These are phyloP conservation scores for Didymosphaeria variabile DNA, from an alignment of 2,329 filamentous ascomycete species.

Conservation along the genomic window DNA sequence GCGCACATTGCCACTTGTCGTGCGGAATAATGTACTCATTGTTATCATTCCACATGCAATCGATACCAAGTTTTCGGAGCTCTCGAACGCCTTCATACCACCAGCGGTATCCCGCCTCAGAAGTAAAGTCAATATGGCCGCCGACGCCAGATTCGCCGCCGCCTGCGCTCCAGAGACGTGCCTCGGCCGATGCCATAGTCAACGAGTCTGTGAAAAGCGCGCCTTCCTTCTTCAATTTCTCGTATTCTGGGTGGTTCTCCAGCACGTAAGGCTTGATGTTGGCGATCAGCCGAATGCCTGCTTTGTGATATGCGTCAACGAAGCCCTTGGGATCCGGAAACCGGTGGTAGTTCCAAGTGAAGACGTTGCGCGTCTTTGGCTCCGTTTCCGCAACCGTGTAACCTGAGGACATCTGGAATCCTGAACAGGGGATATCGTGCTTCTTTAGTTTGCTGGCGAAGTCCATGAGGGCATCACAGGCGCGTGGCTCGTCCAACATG, in stretches of 20 bases:
- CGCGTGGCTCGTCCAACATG: constrained; percentile 65
- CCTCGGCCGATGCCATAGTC: constrained; percentile 60
- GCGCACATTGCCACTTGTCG: constrained; percentile 71
- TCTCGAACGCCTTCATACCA: constrained; percentile 74
- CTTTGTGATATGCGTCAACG: constrained; percentile 67
- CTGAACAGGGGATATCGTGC: constrained; percentile 74
- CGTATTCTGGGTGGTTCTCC: constrained; percentile 71
- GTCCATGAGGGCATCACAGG: constrained; percentile 65
- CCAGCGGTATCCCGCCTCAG: constrained; percentile 71
- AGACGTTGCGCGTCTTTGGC: constrained; percentile 76
- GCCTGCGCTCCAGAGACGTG: constrained; percentile 76
- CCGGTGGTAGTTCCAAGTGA: constrained; percentile 74
- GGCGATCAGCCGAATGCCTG: constrained; percentile 72
- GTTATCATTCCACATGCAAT: constrained; percentile 82
- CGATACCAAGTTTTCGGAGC: constrained; percentile 70
- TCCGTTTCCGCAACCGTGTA: constrained; percentile 73
- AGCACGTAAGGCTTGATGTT: constrained; percentile 80
- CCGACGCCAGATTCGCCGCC: constrained; percentile 75
- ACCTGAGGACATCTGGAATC: constrained; percentile 76
- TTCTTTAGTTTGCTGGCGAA: constrained; percentile 69
- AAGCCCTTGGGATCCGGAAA: constrained; percentile 75
- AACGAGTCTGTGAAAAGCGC: constrained; percentile 71
- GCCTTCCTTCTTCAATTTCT: constrained; percentile 64
- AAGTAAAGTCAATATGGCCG: constrained; percentile 78
- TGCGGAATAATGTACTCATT: constrained; percentile 76